These are phyloP conservation scores for Cercospora janseana DNA, from an alignment of 2,329 filamentous ascomycete species.

Conservation along the genomic window DNA sequence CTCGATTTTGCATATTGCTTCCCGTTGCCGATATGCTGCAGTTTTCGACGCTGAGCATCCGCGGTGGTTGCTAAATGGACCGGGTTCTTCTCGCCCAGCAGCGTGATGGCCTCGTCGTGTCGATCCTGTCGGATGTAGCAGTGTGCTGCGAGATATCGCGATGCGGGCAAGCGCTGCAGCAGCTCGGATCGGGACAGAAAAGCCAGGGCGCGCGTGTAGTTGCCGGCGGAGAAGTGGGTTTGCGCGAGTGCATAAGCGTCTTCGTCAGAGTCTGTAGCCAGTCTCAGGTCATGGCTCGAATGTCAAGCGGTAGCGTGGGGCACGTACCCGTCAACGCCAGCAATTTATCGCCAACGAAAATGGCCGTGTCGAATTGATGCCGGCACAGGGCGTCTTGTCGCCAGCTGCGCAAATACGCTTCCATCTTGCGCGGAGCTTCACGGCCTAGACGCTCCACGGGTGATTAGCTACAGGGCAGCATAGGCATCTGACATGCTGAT, in stretches of 20 bases:
- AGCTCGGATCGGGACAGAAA: slow-evolving; percentile 84
- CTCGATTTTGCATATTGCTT: slow-evolving; percentile 43
- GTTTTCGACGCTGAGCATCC: slow-evolving; percentile 66
- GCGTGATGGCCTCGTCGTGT: slow-evolving; percentile 80
- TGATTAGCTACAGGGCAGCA: neutral
- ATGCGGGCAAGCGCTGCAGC: slow-evolving; percentile 75
- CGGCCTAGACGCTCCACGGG: neutral
- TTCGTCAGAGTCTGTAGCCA: slow-evolving; percentile 71
- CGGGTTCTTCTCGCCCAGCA: slow-evolving; percentile 93
- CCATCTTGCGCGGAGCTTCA: slow-evolving; percentile 60
- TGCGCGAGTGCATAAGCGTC: slow-evolving; percentile 99
- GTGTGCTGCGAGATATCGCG: slow-evolving; percentile 88
- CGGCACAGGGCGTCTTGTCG: slow-evolving; percentile 92
- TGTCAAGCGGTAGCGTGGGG: neutral
- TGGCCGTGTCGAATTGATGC: slow-evolving; percentile 92
- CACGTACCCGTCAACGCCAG: slow-evolving; percentile 82
- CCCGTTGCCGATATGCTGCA: slow-evolving; percentile 62
- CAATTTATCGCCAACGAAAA: slow-evolving; percentile 96
- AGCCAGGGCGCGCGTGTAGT: slow-evolving; percentile 86
- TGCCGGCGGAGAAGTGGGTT: slow-evolving; percentile 91
- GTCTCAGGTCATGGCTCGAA: slow-evolving; percentile 6
- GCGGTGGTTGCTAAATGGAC: slow-evolving; percentile 74
- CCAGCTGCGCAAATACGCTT: slow-evolving; percentile 91
- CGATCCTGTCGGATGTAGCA: slow-evolving; percentile 90
- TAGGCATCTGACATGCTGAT: slow-evolving; percentile 8